These are phyloP conservation scores for Castanospermum australe DNA, from an alignment of 306 rosid genomes.

Conservation along the genomic window DNA sequence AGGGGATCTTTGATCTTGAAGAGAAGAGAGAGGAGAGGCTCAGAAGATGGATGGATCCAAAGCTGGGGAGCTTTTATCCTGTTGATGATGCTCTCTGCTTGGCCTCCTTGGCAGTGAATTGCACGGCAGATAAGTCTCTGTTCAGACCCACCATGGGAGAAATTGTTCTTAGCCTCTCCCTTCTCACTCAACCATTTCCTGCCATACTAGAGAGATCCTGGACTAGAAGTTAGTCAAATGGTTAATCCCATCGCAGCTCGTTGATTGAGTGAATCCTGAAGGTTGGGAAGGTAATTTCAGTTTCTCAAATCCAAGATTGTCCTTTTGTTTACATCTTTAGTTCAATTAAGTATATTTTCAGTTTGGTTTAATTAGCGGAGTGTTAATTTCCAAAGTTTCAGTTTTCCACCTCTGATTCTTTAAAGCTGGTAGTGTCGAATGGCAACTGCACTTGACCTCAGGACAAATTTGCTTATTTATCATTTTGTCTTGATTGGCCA, in stretches of 20 bases:
- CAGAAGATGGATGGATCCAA: constrained; percentile 67
- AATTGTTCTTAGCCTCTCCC: constrained; percentile 54
- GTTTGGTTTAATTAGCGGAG: background rate
- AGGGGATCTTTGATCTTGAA: constrained; percentile 50
- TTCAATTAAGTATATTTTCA: background rate
- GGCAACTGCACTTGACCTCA: background rate
- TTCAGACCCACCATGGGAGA: constrained; percentile 62
- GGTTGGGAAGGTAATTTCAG: background rate
- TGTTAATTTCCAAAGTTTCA: background rate
- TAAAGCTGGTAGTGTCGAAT: background rate
- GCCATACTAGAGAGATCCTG: constrained; percentile 29
- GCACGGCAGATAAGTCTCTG: constrained; percentile 54
- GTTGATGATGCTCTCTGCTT: constrained; percentile 56
- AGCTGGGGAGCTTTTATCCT: constrained; percentile 43
- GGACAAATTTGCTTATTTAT: too few relatives aligned
- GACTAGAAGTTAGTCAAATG: constrained; percentile 33
- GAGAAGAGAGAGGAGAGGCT: constrained; percentile 50
- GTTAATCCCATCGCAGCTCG: constrained; percentile 35
- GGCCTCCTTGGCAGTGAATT: constrained; percentile 54
- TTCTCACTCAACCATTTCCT: constrained; percentile 40
- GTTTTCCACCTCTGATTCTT: background rate
- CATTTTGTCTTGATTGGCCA: background rate
- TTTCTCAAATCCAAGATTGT: constrained; percentile 21
- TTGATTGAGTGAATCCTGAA: constrained; percentile 37
- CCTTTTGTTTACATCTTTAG: background rate